A percentile compares a stretch with the other conserved stretches of the same genome.
Evolutionary conservation across 345 rosid genomes (phyloP).

Genomic region (Luvunga scandens): DNA sequence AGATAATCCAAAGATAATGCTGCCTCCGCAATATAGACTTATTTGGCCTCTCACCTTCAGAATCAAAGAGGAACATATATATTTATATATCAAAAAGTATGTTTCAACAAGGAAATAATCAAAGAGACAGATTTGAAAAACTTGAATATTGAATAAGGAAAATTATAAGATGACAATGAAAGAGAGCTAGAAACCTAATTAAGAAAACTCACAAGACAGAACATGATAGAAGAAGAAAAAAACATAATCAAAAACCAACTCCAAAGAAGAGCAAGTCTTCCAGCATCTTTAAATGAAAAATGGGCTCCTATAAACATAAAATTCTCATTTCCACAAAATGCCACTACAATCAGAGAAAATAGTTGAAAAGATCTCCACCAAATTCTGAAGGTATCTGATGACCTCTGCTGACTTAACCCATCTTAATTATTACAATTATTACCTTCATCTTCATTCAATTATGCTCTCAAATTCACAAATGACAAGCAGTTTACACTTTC

Average conservation of each 20-base stretch:
- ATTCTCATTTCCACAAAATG: neutral
- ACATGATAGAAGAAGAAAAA: neutral
- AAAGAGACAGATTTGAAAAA: slow-evolving; percentile 1
- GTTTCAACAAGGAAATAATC: slow-evolving; percentile 3
- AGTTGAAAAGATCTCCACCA: neutral
- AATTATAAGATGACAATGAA: neutral
- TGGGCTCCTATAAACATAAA: neutral
- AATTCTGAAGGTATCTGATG: neutral
- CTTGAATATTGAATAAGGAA: neutral
- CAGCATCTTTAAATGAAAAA: neutral
- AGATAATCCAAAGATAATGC: slow-evolving; percentile 84
- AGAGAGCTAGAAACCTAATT: neutral
- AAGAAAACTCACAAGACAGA: neutral
- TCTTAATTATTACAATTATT: neutral
- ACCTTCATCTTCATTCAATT: neutral
- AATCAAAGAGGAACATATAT: slow-evolving; percentile 12
- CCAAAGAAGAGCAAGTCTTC: neutral
- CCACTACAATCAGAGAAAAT: neutral
- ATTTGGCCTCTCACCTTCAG: slow-evolving; percentile 94
- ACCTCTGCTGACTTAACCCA: neutral
- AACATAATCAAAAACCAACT: neutral
- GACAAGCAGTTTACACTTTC: neutral
- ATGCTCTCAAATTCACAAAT: neutral
- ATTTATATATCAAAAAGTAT: neutral
- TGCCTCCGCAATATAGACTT: slow-evolving; percentile 78